Evolutionary conservation across 768 basidiomycete species (phyloP), one percentile per base, ranked within the genome.

Genomic region (Boletus rubropictus): DNA sequence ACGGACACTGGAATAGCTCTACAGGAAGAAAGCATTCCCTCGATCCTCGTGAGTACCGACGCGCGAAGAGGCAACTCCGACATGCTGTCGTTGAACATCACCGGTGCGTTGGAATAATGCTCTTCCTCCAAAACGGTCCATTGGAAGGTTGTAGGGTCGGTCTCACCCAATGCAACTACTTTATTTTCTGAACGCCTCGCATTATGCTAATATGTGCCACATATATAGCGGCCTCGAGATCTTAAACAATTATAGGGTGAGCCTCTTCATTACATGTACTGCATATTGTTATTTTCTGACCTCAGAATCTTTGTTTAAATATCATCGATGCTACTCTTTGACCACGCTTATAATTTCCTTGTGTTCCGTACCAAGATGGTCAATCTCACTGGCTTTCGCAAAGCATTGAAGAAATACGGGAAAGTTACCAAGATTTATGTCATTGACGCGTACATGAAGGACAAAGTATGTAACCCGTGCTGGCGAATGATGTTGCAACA

Each of bases 361-460:
- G 12, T 32, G n/a, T 37, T 24, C 29, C 32, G 9, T 21, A 24
- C 24, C 8, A 52, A 90, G 84, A 80, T 86, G 37, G 67, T 97
- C 33, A 98, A 99, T 63, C 65, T 92, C 9, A 88, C 89, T 1
- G 96, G 95, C 1, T 92, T 96, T 63, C 75, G 87, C 22, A 92
- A 92, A 62, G 83, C 82, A 0, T 62, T 92, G 47, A 91, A 86
- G 68, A 92, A 91, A 63, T 92, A 89, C 52, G 86, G 86, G 59
- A 93, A 89, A 62, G 68, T 77, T 4, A 85, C 90, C 12, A 81
- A 76, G 64, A 84, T 88, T 28, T 73, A 77, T 11, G 82, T 80
- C 18, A 80, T 87, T 61, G 74, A 82, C 21, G 75, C 83, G 33
- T 97, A 94, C 61, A 92, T 86, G 73, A 69, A 73, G 31, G 89